Conservation (phyloP, 1,284 basidiomycete species). For the Rhodotorula sp. region DNA sequence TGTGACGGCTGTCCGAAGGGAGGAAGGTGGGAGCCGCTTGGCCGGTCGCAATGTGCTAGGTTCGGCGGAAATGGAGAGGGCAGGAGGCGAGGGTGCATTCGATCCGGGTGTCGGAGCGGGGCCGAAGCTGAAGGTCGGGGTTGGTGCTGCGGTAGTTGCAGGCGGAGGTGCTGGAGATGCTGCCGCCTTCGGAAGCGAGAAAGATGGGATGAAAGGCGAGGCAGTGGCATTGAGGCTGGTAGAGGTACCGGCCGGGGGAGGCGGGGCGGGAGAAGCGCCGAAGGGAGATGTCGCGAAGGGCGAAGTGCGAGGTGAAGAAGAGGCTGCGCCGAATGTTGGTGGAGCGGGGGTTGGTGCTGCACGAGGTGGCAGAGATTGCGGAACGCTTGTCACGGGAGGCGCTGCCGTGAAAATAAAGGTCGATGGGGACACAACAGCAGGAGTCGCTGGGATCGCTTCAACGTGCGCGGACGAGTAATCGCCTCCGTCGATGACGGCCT, state of each 20-base stretch:
- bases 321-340: background rate
- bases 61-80: background rate
- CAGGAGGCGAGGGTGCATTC: background rate
- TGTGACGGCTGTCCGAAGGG: background rate
- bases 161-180: background rate
- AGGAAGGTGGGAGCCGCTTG: background rate
- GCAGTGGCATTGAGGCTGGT: background rate
- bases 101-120: background rate
- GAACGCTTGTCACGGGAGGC: background rate
- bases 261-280: background rate
- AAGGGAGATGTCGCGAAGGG: background rate
- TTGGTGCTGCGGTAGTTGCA: background rate
- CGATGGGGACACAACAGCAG: background rate
- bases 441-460: conserved; percentile 4
- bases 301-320: background rate
- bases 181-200: background rate
- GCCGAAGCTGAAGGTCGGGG: conserved; percentile 1
- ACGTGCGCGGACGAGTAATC: conserved; percentile 41
- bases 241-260: background rate
- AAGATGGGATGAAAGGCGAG: conserved; percentile 1
- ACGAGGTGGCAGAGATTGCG: background rate
- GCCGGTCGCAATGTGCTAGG: background rate
- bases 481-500: conserved; percentile 77
- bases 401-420: background rate
- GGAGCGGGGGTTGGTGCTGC: background rate